phyloP scores from a whole-genome alignment of 192 early-diverging fungal genomes.

The Allomyces javanicus region DNA sequence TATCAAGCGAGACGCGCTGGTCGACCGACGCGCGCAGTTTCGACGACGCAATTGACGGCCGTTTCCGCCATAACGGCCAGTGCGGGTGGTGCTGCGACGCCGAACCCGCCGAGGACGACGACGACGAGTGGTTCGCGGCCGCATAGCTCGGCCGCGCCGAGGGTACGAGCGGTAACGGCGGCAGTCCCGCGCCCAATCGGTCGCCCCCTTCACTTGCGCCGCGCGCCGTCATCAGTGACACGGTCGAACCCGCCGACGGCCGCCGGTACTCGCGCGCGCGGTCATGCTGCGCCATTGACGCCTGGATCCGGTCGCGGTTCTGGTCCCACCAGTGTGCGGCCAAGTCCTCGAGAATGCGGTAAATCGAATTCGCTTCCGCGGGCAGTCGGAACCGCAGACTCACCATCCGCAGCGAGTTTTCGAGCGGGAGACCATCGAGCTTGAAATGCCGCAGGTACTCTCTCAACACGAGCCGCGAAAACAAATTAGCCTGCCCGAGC shows the following conservation, averaged over 20 bases:
- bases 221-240: background rate
- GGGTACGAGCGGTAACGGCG: background rate
- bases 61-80: background rate
- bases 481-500: background rate
- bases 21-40: too few species aligned
- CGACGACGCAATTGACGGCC: background rate
- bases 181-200: background rate
- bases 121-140: background rate
- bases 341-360: background rate
- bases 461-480: background rate
- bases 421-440: background rate
- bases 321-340: background rate
- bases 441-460: background rate
- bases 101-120: background rate
- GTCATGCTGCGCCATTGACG: too few species aligned
- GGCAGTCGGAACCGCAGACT: background rate
- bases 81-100: background rate
- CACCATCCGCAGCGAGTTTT: background rate
- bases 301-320: background rate
- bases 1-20: too few species aligned
- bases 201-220: background rate
- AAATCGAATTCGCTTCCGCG: background rate
- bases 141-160: background rate
- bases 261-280: too few species aligned
- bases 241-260: background rate